Evolutionary conservation across 2,329 filamentous ascomycete genomes (phyloP), one percentile per base, ranked within the genome.

Genomic region (Stagonosporopsis chrysanthemi): DNA sequence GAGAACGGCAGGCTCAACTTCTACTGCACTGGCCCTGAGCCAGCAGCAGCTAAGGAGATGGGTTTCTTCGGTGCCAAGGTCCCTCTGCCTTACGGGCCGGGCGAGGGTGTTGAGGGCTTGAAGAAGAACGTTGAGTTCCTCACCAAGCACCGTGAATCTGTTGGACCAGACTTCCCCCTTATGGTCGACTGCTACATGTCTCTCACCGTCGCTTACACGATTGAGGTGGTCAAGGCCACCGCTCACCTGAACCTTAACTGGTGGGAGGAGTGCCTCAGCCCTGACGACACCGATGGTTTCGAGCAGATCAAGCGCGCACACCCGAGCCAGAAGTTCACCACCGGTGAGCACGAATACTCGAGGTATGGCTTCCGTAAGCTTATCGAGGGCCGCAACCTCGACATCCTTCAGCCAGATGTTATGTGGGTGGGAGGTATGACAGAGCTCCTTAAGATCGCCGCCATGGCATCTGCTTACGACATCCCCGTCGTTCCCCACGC

Each of bases 111-210:
- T 23, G 87, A 84, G 56, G 93, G 93, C 4, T 80, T 97, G 69
- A 85, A 86, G 74, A 96, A 96, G 83, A 97, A 97, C 74, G 85
- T 97, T 52, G 92, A 92, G 74, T 97, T 93, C 74, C 84, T 97
- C 46, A 87, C 89, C 66, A 89, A 91, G 77, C 91, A 97, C 77
- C 87, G 92, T 52, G 90, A 92, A 72, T 86, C 86, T 52, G 89
- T 97, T 40, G 93, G 93, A 0, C 90, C 92, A 0, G 90, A 97
- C 75, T 97, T 95, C 75, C 93, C 93, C 42, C 84, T 97, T 65
- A 93, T 96, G 83, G 93, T 97, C 5, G 93, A 97, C 80, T 97
- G 93, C 83, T 97, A 96, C 80, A 97, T 97, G 93, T 93, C 90
- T 66, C 82, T 97, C 71, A 97, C 93, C 70, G 93, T 97, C 24